Evolutionary conservation across 331 rosid species (phyloP).

Genomic region (Erythrophleum ivorense): DNA sequence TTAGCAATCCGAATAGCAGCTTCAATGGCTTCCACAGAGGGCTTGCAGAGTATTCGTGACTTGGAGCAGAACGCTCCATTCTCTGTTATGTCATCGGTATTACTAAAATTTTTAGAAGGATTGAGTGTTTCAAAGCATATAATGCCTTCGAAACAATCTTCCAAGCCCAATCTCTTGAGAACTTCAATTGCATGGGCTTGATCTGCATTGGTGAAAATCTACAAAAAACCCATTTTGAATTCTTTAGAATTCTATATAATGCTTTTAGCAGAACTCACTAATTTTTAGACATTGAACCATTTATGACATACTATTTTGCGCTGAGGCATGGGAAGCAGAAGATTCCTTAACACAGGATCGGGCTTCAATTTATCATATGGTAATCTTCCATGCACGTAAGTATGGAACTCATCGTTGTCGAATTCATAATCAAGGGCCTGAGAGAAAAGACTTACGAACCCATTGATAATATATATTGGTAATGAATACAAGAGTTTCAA

Average conservation of each 20-base stretch:
- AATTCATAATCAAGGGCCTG: slow-evolving; percentile 83
- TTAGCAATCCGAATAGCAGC: slow-evolving; percentile 75
- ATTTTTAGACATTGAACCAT: not conserved
- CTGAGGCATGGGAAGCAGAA: slow-evolving; percentile 88
- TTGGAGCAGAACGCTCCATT: slow-evolving; percentile 32
- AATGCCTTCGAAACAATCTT: slow-evolving; percentile 85
- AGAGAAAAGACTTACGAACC: slow-evolving; percentile 23
- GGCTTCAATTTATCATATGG: slow-evolving; percentile 77
- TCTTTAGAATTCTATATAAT: slow-evolving; percentile 8
- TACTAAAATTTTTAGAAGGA: slow-evolving; percentile 48
- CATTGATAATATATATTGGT: slow-evolving; percentile 10
- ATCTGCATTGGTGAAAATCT: slow-evolving; percentile 92
- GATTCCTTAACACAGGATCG: slow-evolving; percentile 78
- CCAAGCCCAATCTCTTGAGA: slow-evolving; percentile 70
- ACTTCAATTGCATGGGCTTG: slow-evolving; percentile 73
- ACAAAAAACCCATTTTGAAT: slow-evolving; percentile 41
- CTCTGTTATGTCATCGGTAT: slow-evolving; percentile 12
- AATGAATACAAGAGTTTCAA: slow-evolving; percentile 1
- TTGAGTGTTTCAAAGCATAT: slow-evolving; percentile 94
- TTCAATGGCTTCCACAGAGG: slow-evolving; percentile 75
- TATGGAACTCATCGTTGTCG: slow-evolving; percentile 82
- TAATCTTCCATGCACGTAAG: slow-evolving; percentile 76
- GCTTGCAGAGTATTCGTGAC: slow-evolving; percentile 75
- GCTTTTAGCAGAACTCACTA: slow-evolving; percentile 21
- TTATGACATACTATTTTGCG: slow-evolving; percentile 71